phyloP scores from a whole-genome alignment of 1,284 basidiomycete genomes.

The Pascua guehoae region DNA sequence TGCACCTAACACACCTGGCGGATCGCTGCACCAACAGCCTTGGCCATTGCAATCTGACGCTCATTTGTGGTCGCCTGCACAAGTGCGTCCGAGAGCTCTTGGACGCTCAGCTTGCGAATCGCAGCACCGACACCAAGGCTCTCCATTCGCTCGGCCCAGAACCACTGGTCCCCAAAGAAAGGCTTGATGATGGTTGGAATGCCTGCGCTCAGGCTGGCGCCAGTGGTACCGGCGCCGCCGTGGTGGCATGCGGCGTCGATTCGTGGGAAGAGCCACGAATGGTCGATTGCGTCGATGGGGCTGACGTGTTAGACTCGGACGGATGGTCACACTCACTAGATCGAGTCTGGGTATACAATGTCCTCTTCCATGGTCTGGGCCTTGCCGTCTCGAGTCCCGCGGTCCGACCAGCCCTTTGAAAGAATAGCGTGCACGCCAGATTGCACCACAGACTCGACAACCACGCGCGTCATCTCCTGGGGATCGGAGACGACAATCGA shows the following conservation, averaged over 20 bases:
- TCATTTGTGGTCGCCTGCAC: conserved; percentile 74
- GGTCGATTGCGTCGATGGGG: conserved; percentile 80
- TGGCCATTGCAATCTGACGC: conserved; percentile 82
- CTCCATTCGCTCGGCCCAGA: conserved; percentile 94
- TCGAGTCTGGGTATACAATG: conserved; percentile 64
- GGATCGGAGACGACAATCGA: conserved; percentile 96
- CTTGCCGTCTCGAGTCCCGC: conserved; percentile 60
- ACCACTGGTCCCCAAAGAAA: conserved; percentile 96
- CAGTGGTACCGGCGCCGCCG: conserved; percentile 92
- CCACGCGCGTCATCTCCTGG: conserved; percentile 79
- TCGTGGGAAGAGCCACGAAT: conserved; percentile 92
- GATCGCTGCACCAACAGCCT: conserved; percentile 75
- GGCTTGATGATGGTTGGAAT: conserved; percentile 89
- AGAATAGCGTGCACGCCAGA: conserved; percentile 86
- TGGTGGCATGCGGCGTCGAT: conserved; percentile 97
- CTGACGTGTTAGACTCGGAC: conserved; percentile 8
- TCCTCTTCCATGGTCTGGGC: conserved; percentile 23
- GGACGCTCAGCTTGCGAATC: conserved; percentile 77
- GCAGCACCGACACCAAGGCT: conserved; percentile 83
- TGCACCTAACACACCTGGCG: conserved; percentile 57
- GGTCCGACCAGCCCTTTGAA: conserved; percentile 96
- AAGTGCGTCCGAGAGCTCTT: conserved; percentile 72
- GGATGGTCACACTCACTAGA: conserved; percentile 51
- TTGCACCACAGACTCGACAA: conserved; percentile 79
- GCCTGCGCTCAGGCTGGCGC: conserved; percentile 72